A percentile compares a stretch with the other conserved stretches of the same genome.
These are phyloP conservation scores for Silene conica DNA, from an alignment of 148 eudicot species.

Conservation along the genomic window DNA sequence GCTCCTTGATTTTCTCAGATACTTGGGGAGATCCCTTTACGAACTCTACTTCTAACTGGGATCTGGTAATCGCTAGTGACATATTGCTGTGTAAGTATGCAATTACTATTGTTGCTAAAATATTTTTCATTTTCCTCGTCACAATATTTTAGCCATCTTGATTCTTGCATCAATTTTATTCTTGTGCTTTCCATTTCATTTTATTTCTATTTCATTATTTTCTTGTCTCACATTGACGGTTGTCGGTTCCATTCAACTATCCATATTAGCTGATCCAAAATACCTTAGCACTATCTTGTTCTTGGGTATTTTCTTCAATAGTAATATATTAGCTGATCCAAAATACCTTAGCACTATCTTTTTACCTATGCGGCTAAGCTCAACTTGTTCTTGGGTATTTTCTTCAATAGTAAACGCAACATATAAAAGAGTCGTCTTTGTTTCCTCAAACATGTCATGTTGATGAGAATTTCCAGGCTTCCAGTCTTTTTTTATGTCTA, in stretches of 20 bases:
- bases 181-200: neutral
- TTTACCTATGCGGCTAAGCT: neutral
- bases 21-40: constrained; percentile 90
- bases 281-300: neutral
- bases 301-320: neutral
- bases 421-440: neutral
- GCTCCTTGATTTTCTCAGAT: constrained; percentile 47
- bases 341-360: neutral
- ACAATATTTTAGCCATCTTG: neutral
- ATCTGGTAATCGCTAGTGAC: constrained; percentile 89
- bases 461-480: neutral
- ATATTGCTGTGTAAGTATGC: constrained; percentile 78
- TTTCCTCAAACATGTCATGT: neutral
- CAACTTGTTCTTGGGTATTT: neutral
- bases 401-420: neutral
- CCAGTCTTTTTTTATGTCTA: neutral
- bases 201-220: neutral
- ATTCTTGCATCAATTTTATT: neutral
- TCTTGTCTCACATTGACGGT: neutral
- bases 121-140: neutral
- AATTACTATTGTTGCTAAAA: neutral
- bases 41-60: constrained; percentile 59
- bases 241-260: neutral
- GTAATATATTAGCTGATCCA: neutral
- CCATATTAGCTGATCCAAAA: neutral